Evolutionary conservation across 2,329 filamentous ascomycete genomes (phyloP).

Genomic region (Clonostachys byssicola): DNA sequence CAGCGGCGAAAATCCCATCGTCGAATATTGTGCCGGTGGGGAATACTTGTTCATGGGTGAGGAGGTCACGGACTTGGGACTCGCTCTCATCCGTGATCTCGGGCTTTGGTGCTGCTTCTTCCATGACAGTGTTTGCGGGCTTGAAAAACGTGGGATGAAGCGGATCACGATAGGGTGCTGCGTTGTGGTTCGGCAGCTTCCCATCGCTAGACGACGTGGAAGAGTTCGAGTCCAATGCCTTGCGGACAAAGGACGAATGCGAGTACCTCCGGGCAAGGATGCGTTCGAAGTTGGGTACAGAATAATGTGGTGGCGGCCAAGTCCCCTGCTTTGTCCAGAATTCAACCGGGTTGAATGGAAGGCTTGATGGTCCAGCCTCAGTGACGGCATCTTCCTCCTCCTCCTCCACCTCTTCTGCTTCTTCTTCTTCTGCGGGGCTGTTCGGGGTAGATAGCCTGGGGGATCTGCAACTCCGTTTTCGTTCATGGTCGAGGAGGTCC

Average conservation of each 20-base stretch:
- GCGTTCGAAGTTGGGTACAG: not conserved
- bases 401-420: too few relatives aligned
- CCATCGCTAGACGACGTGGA: not conserved
- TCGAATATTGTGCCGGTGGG: conserved; percentile 27
- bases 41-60: not conserved
- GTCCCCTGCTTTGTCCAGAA: not conserved
- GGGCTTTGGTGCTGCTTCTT: conserved; percentile 13
- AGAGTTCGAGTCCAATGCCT: not conserved
- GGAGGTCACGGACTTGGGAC: conserved; percentile 10
- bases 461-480: too few relatives aligned
- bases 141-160: conserved; percentile 28
- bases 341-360: not conserved
- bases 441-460: too few relatives aligned
- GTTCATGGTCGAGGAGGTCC: too few relatives aligned
- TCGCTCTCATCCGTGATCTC: conserved; percentile 23
- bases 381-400: too few relatives aligned
- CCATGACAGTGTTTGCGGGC: conserved; percentile 33
- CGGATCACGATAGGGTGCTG: conserved; percentile 23
- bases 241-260: not conserved
- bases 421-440: too few relatives aligned
- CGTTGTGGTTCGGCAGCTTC: conserved; percentile 21
- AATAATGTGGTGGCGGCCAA: not conserved
- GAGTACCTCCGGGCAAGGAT: not conserved
- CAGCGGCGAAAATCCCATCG: conserved; percentile 27
- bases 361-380: too few relatives aligned